These are phyloP conservation scores for Paraurostyla sp. DNA, from an alignment of 73 alveolate species.

Conservation along the genomic window DNA sequence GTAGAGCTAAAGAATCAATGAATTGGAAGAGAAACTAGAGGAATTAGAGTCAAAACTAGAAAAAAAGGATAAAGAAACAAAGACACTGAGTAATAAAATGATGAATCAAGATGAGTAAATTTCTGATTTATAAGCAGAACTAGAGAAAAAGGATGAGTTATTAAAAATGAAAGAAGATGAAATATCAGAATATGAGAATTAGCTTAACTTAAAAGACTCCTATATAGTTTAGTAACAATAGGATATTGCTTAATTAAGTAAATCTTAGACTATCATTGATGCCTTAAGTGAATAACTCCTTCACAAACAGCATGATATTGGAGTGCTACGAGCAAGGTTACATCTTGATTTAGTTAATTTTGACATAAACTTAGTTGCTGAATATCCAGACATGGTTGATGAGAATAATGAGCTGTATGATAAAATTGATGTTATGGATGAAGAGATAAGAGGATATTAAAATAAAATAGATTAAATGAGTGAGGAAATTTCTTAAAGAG, in stretches of 20 bases:
- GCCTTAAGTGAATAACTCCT: background rate
- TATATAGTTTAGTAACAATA: background rate
- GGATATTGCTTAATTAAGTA: background rate
- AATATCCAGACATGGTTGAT: conserved; percentile 52
- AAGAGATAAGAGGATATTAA: background rate
- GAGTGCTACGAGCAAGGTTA: conserved; percentile 5
- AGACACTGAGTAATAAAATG: background rate
- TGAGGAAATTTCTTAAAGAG: background rate
- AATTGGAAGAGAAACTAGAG: background rate
- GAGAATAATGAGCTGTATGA: background rate
- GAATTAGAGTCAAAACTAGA: background rate
- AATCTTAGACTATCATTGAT: background rate
- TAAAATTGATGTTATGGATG: background rate
- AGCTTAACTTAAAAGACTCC: background rate
- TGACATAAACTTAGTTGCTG: conserved; percentile 30
- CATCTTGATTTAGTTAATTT: background rate
- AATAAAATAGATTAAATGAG: background rate
- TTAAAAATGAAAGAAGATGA: background rate
- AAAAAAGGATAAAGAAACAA: conserved; percentile 5
- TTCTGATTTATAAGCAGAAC: background rate
- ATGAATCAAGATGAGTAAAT: background rate
- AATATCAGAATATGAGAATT: background rate
- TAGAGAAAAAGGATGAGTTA: background rate
- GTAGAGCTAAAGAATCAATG: background rate
- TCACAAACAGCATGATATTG: background rate